Base-by-base conservation (phyloP, 768 basidiomycete genomes). In the Coprinellus micaceus region DNA sequence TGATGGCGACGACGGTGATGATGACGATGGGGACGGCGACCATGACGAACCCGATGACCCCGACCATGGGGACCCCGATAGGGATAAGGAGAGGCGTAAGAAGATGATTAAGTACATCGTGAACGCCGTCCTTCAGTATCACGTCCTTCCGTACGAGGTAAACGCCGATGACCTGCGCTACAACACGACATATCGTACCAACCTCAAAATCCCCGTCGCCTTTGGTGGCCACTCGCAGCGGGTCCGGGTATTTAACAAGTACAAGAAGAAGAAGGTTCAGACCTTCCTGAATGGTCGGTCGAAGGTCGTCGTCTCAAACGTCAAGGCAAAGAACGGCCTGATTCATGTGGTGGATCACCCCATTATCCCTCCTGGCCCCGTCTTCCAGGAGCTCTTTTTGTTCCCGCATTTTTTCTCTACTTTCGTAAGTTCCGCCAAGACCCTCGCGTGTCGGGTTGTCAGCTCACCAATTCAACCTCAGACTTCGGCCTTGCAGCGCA, bases 401-500 rank as follows among this genome's bases (percentile, higher is more conserved):
- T 58, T 73, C 26, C 73, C 74, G 0, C 64, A 69, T 13, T 55
- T 62, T n/a, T 82, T 83, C 55, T 78, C 82, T 3, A 80, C 73
- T 28, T 67, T 84, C 47, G 82, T 81, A 61, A 61, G 73, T 66
- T 12, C 4, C 26, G 3, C 29, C 12, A 13, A 15, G 41, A 13
- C 40, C 17, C 41, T 26, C 7, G 26, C 10, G 9, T 33, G 10
- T n/a, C 45, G 24, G 24, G n/a, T 21, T 30, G 50, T 36, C 29
- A 30, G 15, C 48, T 39, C 33, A 37, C 54, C 52, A 45, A 15
- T 39, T 22, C 40, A 33, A 51, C 2, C 30, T 1, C 44, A 83
- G 82, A 85, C 83, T 1, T 82, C 83, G 1, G 78, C 80, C 6
- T 65, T 85, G 4, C 84, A 85, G 61, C 78, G 78, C 25, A 73